Conservation (phyloP, 306 rosid species). For the Lagenaria siceraria region DNA sequence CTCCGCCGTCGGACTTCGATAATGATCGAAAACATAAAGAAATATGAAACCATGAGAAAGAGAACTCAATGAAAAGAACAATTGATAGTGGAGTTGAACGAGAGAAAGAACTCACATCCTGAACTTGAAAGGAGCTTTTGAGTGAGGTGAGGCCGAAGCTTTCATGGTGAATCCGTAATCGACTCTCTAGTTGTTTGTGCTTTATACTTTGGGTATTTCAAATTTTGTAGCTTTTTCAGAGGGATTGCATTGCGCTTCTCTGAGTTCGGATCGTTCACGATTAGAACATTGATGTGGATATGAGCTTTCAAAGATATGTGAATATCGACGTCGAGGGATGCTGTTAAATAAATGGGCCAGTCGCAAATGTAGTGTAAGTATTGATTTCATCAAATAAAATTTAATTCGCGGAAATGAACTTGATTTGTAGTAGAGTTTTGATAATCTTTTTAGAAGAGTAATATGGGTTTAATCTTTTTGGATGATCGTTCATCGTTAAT, state of each 20-base stretch:
- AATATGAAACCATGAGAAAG: background rate
- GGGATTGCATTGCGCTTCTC: background rate
- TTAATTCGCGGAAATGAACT: too few species aligned
- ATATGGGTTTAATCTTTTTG: too few species aligned
- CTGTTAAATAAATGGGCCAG: too few species aligned
- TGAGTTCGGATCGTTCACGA: background rate
- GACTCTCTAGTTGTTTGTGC: too few species aligned
- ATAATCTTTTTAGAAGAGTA: too few species aligned
- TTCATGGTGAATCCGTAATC: conserved; percentile 29
- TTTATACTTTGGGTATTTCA: background rate
- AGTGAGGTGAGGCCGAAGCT: conserved; percentile 34
- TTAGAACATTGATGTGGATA: too few species aligned
- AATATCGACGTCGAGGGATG: too few species aligned
- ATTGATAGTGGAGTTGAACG: background rate
- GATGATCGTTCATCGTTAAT: too few species aligned
- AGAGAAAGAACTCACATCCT: conserved; percentile 38
- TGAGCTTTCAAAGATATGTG: too few species aligned
- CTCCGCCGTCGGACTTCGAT: conserved; percentile 55
- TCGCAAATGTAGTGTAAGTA: too few species aligned
- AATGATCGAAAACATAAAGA: background rate
- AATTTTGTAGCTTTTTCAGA: background rate
- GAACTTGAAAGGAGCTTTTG: conserved; percentile 60
- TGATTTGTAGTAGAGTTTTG: too few species aligned
- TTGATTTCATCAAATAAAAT: too few species aligned
- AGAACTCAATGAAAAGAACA: background rate